Base-by-base conservation (phyloP, 169 alveolate genomes). In the Plasmodium vinckei region DNA sequence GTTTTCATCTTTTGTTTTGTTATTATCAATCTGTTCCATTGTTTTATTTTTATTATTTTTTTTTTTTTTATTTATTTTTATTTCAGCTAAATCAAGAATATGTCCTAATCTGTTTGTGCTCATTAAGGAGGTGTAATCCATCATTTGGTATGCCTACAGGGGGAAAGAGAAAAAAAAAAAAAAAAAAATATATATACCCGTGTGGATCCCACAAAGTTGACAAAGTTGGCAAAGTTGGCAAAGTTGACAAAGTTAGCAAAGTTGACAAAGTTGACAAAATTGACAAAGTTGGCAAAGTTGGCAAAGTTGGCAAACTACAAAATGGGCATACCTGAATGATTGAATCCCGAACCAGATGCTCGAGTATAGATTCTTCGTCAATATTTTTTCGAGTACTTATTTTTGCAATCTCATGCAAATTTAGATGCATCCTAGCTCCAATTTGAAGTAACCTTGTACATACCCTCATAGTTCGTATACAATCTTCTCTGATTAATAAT, bases 401-500 rank as follows among this genome's bases (percentile, higher is more conserved):
- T 69, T 93, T 68, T 9, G 98, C 98, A 42, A 96, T 95, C 91
- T 96, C 98, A 71, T 93, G 89, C 42, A 96, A 91, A 25, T 89
- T 96, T 69, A 96, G 89, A 86, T 95, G 97, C 95, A 94, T 95
- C 7, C 94, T 65, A 21, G 98, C 96, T 54, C 97, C 97, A 15
- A 94, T 92, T 68, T 95, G 96, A 61, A 96, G 87, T 61, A 96
- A 92, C 21, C 97, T 77, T 21, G 97, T 94, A 25, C 98, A 92
- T 49, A 96, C 98, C 9, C 97, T 86, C 96, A 96, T 94, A 23
- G 98, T 96, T 46, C 98, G 65, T 73, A 96, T 94, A 73, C 98
- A 96, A 73, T 96, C 98, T 59, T 93, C 95, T 59, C 98, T 89
- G 15, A 96, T 95, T 46, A 95, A 93, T 51, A 96, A 87, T 72